These are phyloP conservation scores for Coniosporium tulheliwenetii DNA, from an alignment of 2,329 filamentous ascomycete genomes.

Conservation along the genomic window DNA sequence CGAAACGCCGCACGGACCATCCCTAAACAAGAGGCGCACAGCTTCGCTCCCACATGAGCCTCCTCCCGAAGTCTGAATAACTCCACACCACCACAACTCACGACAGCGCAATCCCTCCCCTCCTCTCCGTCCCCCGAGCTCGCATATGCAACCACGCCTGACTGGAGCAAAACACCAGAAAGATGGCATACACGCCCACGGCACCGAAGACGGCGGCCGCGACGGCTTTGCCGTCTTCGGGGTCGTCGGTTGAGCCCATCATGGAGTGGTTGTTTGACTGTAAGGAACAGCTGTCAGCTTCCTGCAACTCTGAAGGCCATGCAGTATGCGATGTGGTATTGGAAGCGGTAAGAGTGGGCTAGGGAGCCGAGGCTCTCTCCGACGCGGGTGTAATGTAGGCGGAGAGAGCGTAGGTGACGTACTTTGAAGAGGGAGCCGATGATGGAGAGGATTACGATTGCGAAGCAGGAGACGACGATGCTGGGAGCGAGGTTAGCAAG, in stretches of 20 bases:
- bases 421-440: constrained; percentile 60
- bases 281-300: constrained; percentile 8
- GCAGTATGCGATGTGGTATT: no score
- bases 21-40: no score
- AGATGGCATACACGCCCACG: constrained; percentile 79
- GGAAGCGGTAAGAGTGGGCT: no score
- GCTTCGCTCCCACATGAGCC: no score
- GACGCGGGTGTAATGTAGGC: no score
- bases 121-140: constrained; percentile 43
- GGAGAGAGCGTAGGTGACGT: constrained; percentile 14
- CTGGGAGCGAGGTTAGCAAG: constrained; percentile 30
- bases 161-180: constrained; percentile 81
- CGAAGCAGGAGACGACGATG: constrained; percentile 51
- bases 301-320: no score
- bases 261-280: constrained; percentile 64
- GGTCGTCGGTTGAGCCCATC: constrained; percentile 56
- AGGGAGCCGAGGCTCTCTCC: no score
- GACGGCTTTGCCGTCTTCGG: constrained; percentile 58
- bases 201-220: constrained; percentile 76
- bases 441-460: constrained; percentile 47
- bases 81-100: constrained; percentile 12
- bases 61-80: no score
- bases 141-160: constrained; percentile 78
- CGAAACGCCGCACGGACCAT: no score
- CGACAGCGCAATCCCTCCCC: constrained; percentile 67